Evolutionary conservation across 768 basidiomycete species (phyloP).

Genomic region (Lepiota subincarnata): DNA sequence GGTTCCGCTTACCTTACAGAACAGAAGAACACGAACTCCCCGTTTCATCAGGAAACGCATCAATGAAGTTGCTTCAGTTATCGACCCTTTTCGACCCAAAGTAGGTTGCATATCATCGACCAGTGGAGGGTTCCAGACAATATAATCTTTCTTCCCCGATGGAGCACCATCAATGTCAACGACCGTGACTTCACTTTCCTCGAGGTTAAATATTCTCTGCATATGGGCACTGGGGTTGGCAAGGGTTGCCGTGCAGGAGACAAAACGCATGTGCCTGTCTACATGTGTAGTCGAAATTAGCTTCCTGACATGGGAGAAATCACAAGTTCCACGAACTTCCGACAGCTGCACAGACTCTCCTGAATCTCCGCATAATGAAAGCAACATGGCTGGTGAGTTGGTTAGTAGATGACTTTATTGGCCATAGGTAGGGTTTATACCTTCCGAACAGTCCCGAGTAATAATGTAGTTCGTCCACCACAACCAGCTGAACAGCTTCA

Average conservation of each 20-base stretch:
- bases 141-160: constrained; percentile 70
- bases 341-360: constrained; percentile 70
- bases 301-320: not conserved
- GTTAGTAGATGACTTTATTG: not conserved
- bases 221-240: constrained; percentile 73
- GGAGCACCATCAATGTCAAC: constrained; percentile 82
- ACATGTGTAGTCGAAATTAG: too few species aligned
- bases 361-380: constrained; percentile 69
- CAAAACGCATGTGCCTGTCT: constrained; percentile 60
- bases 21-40: constrained; percentile 80
- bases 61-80: constrained; percentile 64
- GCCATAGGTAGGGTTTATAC: constrained; percentile 28
- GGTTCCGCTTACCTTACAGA: constrained; percentile 61
- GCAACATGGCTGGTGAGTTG: constrained; percentile 65
- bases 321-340: constrained; percentile 52
- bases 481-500: constrained; percentile 47
- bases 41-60: constrained; percentile 81
- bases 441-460: constrained; percentile 80
- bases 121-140: constrained; percentile 72
- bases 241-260: constrained; percentile 89
- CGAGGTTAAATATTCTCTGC: constrained; percentile 68
- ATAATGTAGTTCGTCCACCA: constrained; percentile 85
- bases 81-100: constrained; percentile 52
- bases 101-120: constrained; percentile 51
- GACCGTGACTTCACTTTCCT: constrained; percentile 55